Base-by-base conservation (phyloP, 768 basidiomycete genomes). In the Pleurotus tuoliensis region DNA sequence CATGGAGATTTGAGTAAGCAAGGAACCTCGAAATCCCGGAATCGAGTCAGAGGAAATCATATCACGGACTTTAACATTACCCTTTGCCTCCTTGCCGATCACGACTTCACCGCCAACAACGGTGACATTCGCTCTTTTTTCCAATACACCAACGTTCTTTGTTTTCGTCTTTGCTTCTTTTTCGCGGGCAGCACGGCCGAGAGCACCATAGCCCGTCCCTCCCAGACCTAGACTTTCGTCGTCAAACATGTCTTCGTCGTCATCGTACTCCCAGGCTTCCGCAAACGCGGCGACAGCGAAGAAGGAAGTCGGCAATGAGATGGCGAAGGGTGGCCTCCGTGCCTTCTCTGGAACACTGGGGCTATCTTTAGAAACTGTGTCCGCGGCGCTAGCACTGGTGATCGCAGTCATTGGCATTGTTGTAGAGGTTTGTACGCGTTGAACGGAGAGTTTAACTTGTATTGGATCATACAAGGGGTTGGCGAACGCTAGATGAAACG, bases 221-320 rank as follows among this genome's bases (percentile, higher is more conserved):
- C 70, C 61, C 55, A 71, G 73, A 45, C 76, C 76, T 22, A 75
- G 77, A 8, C 80, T 88, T 25, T 88, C 89, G 48, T 90, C 92
- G 24, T 78, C 79, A 63, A 88, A 87, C 89, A 92, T 90, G 44
- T 92, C 94, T 57, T 96, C 94, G 57, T 94, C 94, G 54, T 97
- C 96, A 30, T 97, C 96, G 59, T 94, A 97, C 69, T 98, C 94
- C 96, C 96, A 98, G 34, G 92, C 93, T 67, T 98, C 97, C 15
- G 93, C 93, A 66, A 90, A 95, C 2, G 96, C 91, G 12, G 89
- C 86, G 47, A 98, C 83, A 4, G 89, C 76, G 67, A 99, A 96
- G 7, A 86, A 73, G 0, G 82, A 74, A 9, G 84, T 85, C 0
- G 93, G 95, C 2, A 98, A 74, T 8, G 87, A 86, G 4, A 96